Percentiles rank a stretch among this genome's conserved stretches.
phyloP scores from a whole-genome alignment of 257 asterid genomes.

The Solanum medicagineum region DNA sequence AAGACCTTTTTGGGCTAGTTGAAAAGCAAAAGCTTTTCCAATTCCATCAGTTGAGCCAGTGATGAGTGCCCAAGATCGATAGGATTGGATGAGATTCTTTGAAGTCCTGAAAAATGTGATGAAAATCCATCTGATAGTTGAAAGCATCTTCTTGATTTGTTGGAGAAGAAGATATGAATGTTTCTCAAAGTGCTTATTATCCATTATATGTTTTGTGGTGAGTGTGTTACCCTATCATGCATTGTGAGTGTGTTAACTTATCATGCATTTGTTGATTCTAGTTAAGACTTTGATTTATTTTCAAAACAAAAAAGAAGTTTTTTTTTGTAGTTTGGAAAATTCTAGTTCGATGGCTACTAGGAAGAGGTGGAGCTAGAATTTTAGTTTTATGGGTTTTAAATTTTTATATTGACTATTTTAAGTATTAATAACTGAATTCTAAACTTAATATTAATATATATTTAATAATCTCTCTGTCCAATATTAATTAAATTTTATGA shows the following conservation, averaged over 20 bases:
- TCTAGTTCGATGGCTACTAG: background rate
- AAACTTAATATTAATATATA: background rate
- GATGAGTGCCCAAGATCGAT: constrained; percentile 79
- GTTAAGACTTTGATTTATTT: background rate
- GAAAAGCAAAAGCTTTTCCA: constrained; percentile 61
- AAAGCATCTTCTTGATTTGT: constrained; percentile 10
- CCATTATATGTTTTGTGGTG: background rate
- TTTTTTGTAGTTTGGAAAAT: background rate
- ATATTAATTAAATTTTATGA: no score
- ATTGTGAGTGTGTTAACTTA: background rate
- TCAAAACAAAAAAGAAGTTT: background rate
- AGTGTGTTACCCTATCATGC: background rate
- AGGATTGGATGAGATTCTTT: constrained; percentile 32
- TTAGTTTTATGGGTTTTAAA: background rate
- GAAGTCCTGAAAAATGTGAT: constrained; percentile 21
- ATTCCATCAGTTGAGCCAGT: constrained; percentile 90
- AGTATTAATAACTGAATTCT: background rate
- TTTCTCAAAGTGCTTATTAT: background rate
- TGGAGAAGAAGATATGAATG: background rate
- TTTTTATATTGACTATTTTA: background rate
- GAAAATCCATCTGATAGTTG: constrained; percentile 30
- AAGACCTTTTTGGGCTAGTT: constrained; percentile 49
- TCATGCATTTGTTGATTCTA: background rate
- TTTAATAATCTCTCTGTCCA: no score
- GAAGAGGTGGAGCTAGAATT: background rate